These are phyloP conservation scores for Potentilla sterilis DNA, from an alignment of 306 rosid genomes.

Conservation along the genomic window DNA sequence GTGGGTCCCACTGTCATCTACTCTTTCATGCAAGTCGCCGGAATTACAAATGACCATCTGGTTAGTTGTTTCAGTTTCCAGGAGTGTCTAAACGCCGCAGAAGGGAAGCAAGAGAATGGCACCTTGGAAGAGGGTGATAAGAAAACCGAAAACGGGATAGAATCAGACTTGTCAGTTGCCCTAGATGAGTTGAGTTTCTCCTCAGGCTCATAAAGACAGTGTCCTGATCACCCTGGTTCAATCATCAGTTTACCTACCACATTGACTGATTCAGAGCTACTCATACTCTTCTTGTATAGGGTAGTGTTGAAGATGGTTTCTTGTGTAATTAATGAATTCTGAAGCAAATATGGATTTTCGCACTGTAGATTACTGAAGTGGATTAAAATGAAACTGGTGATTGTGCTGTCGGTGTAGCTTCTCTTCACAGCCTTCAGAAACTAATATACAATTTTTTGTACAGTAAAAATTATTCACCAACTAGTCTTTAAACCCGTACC, in stretches of 20 bases:
- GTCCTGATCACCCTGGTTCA: constrained; percentile 23
- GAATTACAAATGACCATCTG: constrained; percentile 79
- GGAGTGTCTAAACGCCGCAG: constrained; percentile 57
- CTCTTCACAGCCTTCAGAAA: constrained; percentile 33
- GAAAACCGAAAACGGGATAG: constrained; percentile 38
- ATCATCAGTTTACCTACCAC: constrained; percentile 26
- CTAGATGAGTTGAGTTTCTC: constrained; percentile 57
- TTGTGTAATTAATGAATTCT: constrained; percentile 50
- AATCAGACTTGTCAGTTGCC: constrained; percentile 54
- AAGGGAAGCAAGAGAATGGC: constrained; percentile 53
- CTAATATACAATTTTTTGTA: constrained; percentile 54
- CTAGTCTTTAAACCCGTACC: constrained; percentile 23
- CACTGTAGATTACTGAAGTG: constrained; percentile 46
- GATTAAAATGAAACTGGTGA: constrained; percentile 42
- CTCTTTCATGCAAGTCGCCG: constrained; percentile 79
- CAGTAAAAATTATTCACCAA: constrained; percentile 34
- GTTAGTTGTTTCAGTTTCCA: constrained; percentile 70
- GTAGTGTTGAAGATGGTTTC: constrained; percentile 41
- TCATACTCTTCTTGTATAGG: constrained; percentile 22
- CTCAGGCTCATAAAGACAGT: constrained; percentile 41
- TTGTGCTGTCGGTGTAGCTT: constrained; percentile 45
- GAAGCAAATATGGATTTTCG: constrained; percentile 35
- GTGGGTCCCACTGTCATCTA: constrained; percentile 71
- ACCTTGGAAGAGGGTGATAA: constrained; percentile 31
- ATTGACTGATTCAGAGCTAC: constrained; percentile 32